Base-by-base conservation (phyloP, 768 basidiomycete species). In the Boletus pseudo-olivaceus region DNA sequence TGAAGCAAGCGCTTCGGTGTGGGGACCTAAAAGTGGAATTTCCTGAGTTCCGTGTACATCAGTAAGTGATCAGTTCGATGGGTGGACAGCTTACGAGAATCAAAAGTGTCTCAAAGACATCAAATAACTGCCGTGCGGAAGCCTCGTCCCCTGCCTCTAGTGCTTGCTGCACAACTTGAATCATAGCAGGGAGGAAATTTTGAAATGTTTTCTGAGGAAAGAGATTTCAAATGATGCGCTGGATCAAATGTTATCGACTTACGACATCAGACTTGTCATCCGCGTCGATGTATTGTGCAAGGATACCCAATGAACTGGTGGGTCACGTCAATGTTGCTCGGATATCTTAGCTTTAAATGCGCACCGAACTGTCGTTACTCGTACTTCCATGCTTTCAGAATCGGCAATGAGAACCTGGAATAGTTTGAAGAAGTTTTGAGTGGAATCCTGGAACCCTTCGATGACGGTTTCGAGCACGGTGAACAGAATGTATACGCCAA, bases 31-130 rank as follows among this genome's bases (percentile, higher is more conserved):
- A 20, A 98, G 77, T n/a, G 97, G 95, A 20, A 92, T 85, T 79
- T 99, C 97, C 92, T 93, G 61, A 15, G 57, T 47, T 29, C 32
- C 39, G 11, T 17, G 33, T 5, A 10, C 19, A 59, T 63, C 49
- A 63, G 39, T 32, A 39, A 37, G 10, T 5, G 20, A 53, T 39
- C 11, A 4, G n/a, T 26, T 30, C 20, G 15, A 20, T 39, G 27
- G 14, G 12, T 23, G 1, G 50, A 41, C 14, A 33, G 71, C 85
- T 54, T 60, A 90, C 91, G 54, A 98, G 83, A 66, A 98, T 96
- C 44, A 96, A 80, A 44, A 98, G 84, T 0, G 93, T 95, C 77
- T 98, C 97, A 58, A 98, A 80, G 29, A 98, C 92, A 67, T 99
- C 97, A 65, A 98, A 97, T 26, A 94, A 77, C 65, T 95, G 85